Conservation (phyloP, 1,284 basidiomycete genomes). For the Ustilago tritici region DNA sequence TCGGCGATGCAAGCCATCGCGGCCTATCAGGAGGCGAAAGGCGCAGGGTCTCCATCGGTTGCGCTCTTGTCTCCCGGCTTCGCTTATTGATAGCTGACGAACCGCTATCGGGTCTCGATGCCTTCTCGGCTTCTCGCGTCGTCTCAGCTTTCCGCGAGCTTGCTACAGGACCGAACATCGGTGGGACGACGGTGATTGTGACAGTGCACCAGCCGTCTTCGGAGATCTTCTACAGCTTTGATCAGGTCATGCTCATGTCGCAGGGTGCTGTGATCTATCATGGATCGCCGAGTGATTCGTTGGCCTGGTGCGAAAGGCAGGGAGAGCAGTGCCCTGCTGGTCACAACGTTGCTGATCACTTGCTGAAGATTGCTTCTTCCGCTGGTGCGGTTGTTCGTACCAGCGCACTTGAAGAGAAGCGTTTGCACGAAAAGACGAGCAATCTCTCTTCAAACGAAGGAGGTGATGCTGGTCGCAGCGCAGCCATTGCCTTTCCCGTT, state of each 20-base stretch:
- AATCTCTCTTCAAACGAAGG: slow-evolving; percentile 17
- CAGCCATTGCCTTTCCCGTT: neutral
- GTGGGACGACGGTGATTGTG: slow-evolving; percentile 55
- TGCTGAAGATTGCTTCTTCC: slow-evolving; percentile 50
- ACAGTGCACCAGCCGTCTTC: slow-evolving; percentile 62
- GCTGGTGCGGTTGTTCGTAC: slow-evolving; percentile 7
- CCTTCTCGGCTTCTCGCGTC: slow-evolving; percentile 55
- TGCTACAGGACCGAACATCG: slow-evolving; percentile 21
- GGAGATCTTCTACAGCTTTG: slow-evolving; percentile 56
- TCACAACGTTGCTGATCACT: slow-evolving; percentile 60
- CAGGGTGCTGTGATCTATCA: slow-evolving; percentile 51
- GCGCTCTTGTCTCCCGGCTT: slow-evolving; percentile 55
- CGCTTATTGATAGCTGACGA: slow-evolving; percentile 58
- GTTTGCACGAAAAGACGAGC: slow-evolving; percentile 21
- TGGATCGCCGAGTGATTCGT: slow-evolving; percentile 48
- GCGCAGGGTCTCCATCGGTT: slow-evolving; percentile 54
- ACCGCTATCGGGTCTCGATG: slow-evolving; percentile 57
- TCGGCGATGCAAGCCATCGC: slow-evolving; percentile 51
- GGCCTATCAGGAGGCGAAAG: slow-evolving; percentile 61
- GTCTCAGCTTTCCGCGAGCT: slow-evolving; percentile 51
- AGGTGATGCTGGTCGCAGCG: slow-evolving; percentile 6
- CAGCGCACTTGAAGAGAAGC: slow-evolving; percentile 14
- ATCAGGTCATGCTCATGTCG: slow-evolving; percentile 54
- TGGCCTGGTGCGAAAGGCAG: slow-evolving; percentile 50
- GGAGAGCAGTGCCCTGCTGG: slow-evolving; percentile 51